These are phyloP conservation scores for Avena atlantica DNA, from an alignment of 176 grass and related monocot species.

Conservation along the genomic window DNA sequence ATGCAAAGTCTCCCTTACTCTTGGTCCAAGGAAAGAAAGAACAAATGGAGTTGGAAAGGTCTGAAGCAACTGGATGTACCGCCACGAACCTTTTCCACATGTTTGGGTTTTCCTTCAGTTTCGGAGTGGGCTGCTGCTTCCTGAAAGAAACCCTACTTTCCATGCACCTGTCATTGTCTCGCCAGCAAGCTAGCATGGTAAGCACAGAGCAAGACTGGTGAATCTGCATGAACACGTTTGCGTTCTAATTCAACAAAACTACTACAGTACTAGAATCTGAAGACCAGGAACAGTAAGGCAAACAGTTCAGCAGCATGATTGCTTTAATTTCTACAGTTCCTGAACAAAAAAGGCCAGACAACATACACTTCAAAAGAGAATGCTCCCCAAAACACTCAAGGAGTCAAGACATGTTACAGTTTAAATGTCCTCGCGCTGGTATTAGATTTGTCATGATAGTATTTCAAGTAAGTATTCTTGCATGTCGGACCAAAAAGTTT, in stretches of 20 bases:
- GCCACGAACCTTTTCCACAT: conserved; percentile 8
- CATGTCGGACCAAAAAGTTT: conserved; percentile 25
- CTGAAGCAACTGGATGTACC: conserved; percentile 42
- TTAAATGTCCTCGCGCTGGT: conserved; percentile 19
- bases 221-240: neutral
- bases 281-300: neutral
- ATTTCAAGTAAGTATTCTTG: conserved; percentile 27
- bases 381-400: neutral
- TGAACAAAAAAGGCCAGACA: too few species aligned
- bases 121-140: neutral
- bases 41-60: conserved; percentile 50
- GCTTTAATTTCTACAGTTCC: too few species aligned
- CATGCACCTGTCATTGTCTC: neutral
- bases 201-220: neutral
- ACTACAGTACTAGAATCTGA: neutral
- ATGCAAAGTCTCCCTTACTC: conserved; percentile 75
- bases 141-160: neutral
- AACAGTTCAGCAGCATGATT: neutral
- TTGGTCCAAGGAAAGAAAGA: conserved; percentile 73
- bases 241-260: too few species aligned
- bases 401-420: conserved; percentile 17
- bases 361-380: conserved; percentile 11
- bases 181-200: neutral
- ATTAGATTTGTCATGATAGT: conserved; percentile 31
- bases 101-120: conserved; percentile 7